Base-by-base conservation (phyloP, 352 stramenopile genomes). In the Phytopythium cucurbitacearum region DNA sequence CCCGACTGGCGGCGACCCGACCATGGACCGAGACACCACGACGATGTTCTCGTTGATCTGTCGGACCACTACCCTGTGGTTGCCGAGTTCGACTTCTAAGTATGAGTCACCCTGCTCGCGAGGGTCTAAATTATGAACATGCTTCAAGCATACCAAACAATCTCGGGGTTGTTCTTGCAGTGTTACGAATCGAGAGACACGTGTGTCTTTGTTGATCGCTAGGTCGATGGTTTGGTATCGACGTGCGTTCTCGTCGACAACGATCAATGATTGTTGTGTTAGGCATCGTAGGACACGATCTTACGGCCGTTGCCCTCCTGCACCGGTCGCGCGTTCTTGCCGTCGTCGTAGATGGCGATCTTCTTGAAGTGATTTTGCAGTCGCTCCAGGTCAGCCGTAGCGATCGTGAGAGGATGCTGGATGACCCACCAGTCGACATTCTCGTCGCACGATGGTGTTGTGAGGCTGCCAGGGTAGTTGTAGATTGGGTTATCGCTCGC, bases 401-500 rank as follows among this genome's bases (percentile, higher is more conserved):
- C 80, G 43, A 88, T 71, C 36, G 59, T 69, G 40, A 88, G 56
- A 13, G 75, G 70, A 21, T 59, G 67, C 51, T 79, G 46, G 41
- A 87, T 56, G 16, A 89, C 67, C 73, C 76, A 89, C 79, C 79
- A 89, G 53, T 85, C 66, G 1, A 73, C 79, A 40, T 53, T 74
- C 53, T 87, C 79, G 41, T 60, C 51, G 36, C 79, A 89, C 10
- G 40, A 51, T 0, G 79, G 79, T 1, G 71, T 85, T 15, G 76
- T 89, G 12, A 86, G 64, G 15, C 79, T 87, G n/a, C 79, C 79
- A 0, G 71, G 51, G 69, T 89, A 89, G 65, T 89, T 89, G 60
- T 66, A 85, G 12, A 78, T 43, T 10, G 44, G 58, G 36, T 67
- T 38, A 9, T 11, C 41, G 16, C 43, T 51, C 15, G 55, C 43